Percentiles rank a stretch among this genome's conserved stretches.
Evolutionary conservation across 2,329 filamentous ascomycete genomes (phyloP).

Genomic region (Beauveria scarabaeidicola): DNA sequence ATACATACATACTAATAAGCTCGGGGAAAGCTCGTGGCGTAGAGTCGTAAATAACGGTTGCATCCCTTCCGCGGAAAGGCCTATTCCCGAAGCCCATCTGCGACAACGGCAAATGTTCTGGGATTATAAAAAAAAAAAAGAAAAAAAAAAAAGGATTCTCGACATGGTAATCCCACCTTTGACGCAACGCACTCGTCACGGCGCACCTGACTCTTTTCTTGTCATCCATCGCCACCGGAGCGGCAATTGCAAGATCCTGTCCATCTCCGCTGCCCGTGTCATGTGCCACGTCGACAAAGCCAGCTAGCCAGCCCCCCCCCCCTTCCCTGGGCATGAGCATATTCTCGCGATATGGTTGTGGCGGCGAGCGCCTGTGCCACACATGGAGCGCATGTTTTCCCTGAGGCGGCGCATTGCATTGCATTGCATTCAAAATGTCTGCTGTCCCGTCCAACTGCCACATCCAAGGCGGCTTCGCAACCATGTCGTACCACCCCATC

Average conservation of each 20-base stretch:
- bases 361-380: background rate
- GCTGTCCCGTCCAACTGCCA: no score
- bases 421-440: no score
- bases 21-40: no score
- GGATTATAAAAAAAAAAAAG: background rate
- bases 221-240: background rate
- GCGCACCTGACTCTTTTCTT: background rate
- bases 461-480: no score
- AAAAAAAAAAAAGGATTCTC: background rate
- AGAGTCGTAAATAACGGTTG: background rate
- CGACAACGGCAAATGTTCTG: no score
- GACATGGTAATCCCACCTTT: background rate
- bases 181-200: background rate
- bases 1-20: background rate
- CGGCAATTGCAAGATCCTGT: constrained; percentile 1
- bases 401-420: no score
- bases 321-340: background rate
- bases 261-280: constrained; percentile 8
- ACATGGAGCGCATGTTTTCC: background rate
- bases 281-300: constrained; percentile 8
- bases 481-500: no score
- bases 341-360: background rate
- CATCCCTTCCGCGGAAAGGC: no score
- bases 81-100: no score
- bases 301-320: background rate